Evolutionary conservation across 805 yeast genomes (phyloP).

Genomic region (Candida peoriensis): DNA sequence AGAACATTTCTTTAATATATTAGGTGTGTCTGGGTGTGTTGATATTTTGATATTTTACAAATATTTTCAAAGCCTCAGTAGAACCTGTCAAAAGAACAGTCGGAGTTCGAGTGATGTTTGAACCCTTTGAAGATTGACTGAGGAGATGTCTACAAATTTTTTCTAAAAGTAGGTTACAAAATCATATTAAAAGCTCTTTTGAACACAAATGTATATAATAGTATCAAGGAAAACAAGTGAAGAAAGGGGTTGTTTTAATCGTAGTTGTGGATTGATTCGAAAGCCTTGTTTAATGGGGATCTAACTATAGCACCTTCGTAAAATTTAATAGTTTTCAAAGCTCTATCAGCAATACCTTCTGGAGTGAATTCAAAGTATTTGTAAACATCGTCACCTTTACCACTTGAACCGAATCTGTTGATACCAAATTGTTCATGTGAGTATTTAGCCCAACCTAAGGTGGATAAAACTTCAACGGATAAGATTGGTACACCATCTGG

Average conservation of each 20-base stretch:
- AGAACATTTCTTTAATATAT: too few relatives aligned
- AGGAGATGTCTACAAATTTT: too few relatives aligned
- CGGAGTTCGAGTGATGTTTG: too few relatives aligned
- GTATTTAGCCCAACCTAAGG: slow-evolving; percentile 91
- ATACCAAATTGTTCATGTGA: slow-evolving; percentile 96
- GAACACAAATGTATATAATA: too few relatives aligned
- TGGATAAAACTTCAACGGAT: slow-evolving; percentile 90
- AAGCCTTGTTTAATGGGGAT: slow-evolving; percentile 80
- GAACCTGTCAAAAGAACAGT: too few relatives aligned
- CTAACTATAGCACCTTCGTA: slow-evolving; percentile 69
- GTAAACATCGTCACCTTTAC: slow-evolving; percentile 79
- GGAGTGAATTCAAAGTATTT: slow-evolving; percentile 85
- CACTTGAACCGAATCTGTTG: slow-evolving; percentile 95
- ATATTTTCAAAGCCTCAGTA: too few relatives aligned
- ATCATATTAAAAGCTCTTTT: too few relatives aligned
- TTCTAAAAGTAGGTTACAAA: too few relatives aligned
- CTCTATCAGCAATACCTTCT: slow-evolving; percentile 88
- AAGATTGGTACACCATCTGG: slow-evolving; percentile 93
- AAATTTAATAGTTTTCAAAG: slow-evolving; percentile 69
- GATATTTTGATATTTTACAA: too few relatives aligned
- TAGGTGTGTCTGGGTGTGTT: too few relatives aligned
- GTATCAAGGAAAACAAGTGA: not conserved
- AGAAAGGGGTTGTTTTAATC: too few relatives aligned
- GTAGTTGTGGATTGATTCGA: slow-evolving; percentile 36
- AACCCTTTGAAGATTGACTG: too few relatives aligned